Percentiles rank a stretch among this genome's conserved stretches.
These are phyloP conservation scores for Eutrema yunnanense DNA, from an alignment of 345 rosid species.

Conservation along the genomic window DNA sequence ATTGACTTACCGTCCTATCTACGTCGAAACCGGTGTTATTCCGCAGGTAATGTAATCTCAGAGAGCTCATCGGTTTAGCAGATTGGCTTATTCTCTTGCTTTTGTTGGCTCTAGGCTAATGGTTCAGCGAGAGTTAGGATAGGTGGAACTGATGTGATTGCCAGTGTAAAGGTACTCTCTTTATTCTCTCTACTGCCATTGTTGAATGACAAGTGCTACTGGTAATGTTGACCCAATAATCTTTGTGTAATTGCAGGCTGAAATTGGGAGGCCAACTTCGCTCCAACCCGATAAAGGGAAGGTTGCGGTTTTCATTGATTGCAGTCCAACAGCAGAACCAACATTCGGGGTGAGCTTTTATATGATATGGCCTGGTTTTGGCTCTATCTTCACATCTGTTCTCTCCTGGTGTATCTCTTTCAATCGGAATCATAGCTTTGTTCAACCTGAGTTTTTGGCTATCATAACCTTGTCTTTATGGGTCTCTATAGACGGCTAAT, in stretches of 20 bases:
- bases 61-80: background rate
- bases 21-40: constrained; percentile 76
- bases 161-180: constrained; percentile 76
- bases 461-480: background rate
- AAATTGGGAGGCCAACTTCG: constrained; percentile 78
- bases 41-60: constrained; percentile 53
- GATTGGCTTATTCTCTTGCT: background rate
- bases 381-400: background rate
- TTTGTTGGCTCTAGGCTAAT: constrained; percentile 53
- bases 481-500: background rate
- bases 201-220: background rate
- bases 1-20: constrained; percentile 55
- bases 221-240: background rate
- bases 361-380: background rate
- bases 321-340: constrained; percentile 87
- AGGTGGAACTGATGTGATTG: constrained; percentile 87
- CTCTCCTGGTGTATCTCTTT: background rate
- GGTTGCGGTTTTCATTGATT: constrained; percentile 66
- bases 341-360: constrained; percentile 58
- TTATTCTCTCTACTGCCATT: background rate
- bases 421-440: background rate
- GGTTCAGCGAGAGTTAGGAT: constrained; percentile 81
- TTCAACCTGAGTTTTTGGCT: background rate
- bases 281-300: constrained; percentile 80
- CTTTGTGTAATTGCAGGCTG: constrained; percentile 49